Evolutionary conservation across 164 flowering plant genomes (phyloP).

Genomic region (Annona cherimola): DNA sequence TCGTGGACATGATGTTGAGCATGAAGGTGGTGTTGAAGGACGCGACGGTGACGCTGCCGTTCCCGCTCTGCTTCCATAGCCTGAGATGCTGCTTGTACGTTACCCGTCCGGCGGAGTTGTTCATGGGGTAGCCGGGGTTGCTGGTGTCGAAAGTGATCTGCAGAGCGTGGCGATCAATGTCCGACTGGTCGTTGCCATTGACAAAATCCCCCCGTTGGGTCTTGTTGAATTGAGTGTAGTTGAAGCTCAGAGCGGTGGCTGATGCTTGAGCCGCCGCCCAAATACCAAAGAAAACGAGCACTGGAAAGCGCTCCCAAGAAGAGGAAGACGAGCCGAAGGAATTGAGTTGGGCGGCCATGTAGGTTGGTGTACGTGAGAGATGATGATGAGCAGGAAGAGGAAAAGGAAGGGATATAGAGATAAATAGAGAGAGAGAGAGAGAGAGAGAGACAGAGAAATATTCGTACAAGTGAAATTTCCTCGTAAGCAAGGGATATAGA

Average conservation of each 20-base stretch:
- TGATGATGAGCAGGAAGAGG: no score
- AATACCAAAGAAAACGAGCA: not conserved
- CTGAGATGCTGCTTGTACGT: not conserved
- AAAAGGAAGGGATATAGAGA: no score
- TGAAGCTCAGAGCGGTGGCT: not conserved
- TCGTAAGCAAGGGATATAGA: no score
- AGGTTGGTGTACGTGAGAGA: not conserved
- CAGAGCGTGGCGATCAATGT: not conserved
- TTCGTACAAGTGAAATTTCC: not conserved
- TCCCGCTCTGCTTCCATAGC: not conserved
- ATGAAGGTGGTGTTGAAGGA: slow-evolving; percentile 35
- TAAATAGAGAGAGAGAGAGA: not conserved
- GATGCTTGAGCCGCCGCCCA: not conserved
- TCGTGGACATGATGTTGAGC: slow-evolving; percentile 16
- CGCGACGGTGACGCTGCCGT: not conserved
- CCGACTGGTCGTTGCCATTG: not conserved
- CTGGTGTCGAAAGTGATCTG: not conserved
- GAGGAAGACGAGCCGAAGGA: not conserved
- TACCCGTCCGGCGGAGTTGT: not conserved
- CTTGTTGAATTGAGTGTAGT: not conserved
- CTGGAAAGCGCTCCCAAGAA: not conserved
- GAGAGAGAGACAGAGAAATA: not conserved
- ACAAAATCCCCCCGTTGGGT: not conserved
- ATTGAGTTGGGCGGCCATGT: not conserved
- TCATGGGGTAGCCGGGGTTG: not conserved